These are phyloP conservation scores for Calonectria crousiana DNA, from an alignment of 2,329 filamentous ascomycete genomes.

Conservation along the genomic window DNA sequence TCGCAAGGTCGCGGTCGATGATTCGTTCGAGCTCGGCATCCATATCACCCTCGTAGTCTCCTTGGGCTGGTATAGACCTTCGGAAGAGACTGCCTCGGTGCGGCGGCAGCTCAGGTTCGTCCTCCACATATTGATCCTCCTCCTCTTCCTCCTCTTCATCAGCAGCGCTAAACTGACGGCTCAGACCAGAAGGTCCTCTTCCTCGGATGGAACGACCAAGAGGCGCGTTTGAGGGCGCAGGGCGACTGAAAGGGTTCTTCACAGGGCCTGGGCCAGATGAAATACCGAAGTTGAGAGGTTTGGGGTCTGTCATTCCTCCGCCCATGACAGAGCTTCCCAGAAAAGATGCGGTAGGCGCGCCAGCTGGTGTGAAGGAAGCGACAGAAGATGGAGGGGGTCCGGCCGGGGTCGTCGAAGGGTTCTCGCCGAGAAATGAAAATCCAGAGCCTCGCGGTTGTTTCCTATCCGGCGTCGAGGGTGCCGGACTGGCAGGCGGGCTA, in stretches of 20 bases:
- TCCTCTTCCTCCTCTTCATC: slow-evolving; percentile 48
- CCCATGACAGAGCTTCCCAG: slow-evolving; percentile 67
- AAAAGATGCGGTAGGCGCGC: slow-evolving; percentile 67
- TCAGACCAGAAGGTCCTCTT: slow-evolving; percentile 63
- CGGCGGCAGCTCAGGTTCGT: slow-evolving; percentile 50
- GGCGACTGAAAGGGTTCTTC: slow-evolving; percentile 53
- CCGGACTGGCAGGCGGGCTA: slow-evolving; percentile 56
- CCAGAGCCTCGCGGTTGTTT: slow-evolving; percentile 49
- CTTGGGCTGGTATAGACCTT: slow-evolving; percentile 34
- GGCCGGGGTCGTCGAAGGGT: slow-evolving; percentile 66
- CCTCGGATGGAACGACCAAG: slow-evolving; percentile 63
- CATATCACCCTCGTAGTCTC: slow-evolving; percentile 43
- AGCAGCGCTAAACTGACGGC: slow-evolving; percentile 52
- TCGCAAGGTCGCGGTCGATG: slow-evolving; percentile 52
- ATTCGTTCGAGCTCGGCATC: slow-evolving; percentile 53
- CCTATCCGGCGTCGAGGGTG: slow-evolving; percentile 64
- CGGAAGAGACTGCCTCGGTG: slow-evolving; percentile 50
- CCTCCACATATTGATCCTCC: slow-evolving; percentile 49
- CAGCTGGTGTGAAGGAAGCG: slow-evolving; percentile 67
- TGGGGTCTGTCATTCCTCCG: slow-evolving; percentile 52
- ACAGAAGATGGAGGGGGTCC: slow-evolving; percentile 65
- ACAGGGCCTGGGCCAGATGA: slow-evolving; percentile 44
- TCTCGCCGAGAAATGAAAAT: slow-evolving; percentile 55
- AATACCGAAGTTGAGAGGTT: slow-evolving; percentile 55
- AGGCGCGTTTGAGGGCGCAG: slow-evolving; percentile 55